Base-by-base conservation (phyloP, 495 filamentous ascomycete genomes). In the Neurospora sp. region DNA sequence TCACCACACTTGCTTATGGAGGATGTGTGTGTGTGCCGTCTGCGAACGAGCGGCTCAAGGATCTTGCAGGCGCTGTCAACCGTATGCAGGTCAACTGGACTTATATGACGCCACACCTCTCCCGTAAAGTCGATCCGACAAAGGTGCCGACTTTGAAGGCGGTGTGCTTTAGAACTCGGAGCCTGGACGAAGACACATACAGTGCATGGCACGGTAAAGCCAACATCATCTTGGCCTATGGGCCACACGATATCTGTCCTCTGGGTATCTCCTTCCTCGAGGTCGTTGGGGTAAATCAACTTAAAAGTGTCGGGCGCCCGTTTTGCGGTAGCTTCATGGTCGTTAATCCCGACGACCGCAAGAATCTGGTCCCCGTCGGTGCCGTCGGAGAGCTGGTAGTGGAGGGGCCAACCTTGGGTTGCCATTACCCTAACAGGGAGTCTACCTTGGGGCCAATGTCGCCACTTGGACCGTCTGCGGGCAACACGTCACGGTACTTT, bases 1-100 rank as follows among this genome's bases (percentile, higher is more conserved):
- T 92, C 70, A 88, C 89, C 6, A 89, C 89, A 0, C 80, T 94
- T 2, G 88, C 88, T 9, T 75, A 80, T 27, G 86, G 86, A 7
- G 86, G 81, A 22, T 85, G 83, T 71, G 79, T 88, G 37, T 88
- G 86, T 71, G 76, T 88, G 31, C 85, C 85, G 4, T 85, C 83
- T 5, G 76, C 82, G 2, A 69, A 72, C 0, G 85, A 86, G 70
- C 78, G 78, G 37, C 71, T 84, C 18, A 70, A 76, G 37, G 79
- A 79, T 42, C 82, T 82, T 70, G 80, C 77, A 9, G 82, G 69
- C 2, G 82, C 83, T 9, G 82, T 84, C 14, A 81, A 80, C 48
- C 76, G 84, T 5, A 85, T 86, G 82, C 76, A 81, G 16, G 83
- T 85, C 44, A 86, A 83, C 71, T 86, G 83, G 84, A 81, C 82